Base-by-base conservation (phyloP, 139 green algal genomes). In the Mesotaenium endlicherianum region DNA sequence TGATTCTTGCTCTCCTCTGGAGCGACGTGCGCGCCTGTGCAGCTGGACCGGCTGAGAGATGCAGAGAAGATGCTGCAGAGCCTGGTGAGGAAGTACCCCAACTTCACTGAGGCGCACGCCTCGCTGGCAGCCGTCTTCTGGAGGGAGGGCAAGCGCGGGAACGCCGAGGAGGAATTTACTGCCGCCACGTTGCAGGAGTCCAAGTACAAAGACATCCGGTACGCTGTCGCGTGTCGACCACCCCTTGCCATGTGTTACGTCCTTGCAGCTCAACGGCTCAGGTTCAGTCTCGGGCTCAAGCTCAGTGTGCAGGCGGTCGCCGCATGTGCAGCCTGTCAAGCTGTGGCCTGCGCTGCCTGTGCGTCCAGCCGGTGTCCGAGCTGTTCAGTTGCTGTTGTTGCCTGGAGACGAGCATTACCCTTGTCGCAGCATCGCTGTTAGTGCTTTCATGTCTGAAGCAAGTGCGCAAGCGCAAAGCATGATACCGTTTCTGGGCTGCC, bases 51-150 rank as follows among this genome's bases (percentile, higher is more conserved):
- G 31, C 49, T 38, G 0, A 34, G 1, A 3, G 57, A 86, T 5
- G 76, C 83, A 2, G 70, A 41, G 31, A 74, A 72, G 53, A 30
- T 86, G 41, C 40, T 88, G 30, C 40, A 72, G 26, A 38, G 49
- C 0, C 69, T 88, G 40, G 83, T 86, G 74, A 57, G 83, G 39
- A 88, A 88, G 60, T 88, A 88, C 57, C 68, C 75, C 49, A 88
- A 88, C 31, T 88, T 85, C 42, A 75, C 83, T 40, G 83, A 88
- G 76, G 75, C 75, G 16, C 58, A 70, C 1, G 83, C 75, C 42
- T 75, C 83, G 30, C 83, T 84, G 17, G 83, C 83, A 41, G 83
- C 83, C 30, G 60, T 85, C 31, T 34, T 79, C 0, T 80, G 75
- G 76, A 50, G 60, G 31, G 30, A 59, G 42, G 77, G 55, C n/a